Base-by-base conservation (phyloP, 1,139 yeast genomes). In the Candida sanyaensis region DNA sequence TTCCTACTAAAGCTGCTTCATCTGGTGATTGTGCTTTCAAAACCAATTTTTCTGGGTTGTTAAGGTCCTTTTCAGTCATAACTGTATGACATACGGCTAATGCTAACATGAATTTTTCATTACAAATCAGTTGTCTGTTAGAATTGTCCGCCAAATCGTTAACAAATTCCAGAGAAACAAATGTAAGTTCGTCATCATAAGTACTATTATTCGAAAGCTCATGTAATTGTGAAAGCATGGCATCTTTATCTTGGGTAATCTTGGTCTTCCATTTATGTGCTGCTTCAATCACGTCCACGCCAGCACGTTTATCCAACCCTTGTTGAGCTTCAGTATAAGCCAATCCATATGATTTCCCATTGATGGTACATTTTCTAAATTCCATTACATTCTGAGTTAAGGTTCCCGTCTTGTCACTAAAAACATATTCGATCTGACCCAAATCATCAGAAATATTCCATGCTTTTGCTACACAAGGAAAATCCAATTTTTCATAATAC, bases 11-110 rank as follows among this genome's bases (percentile, higher is more conserved):
- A 0, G 99, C 98, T 37, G 96, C 95, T 68, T 93, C 99, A 71
- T 93, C 99, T 1, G 99, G 99, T n/a, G 96, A 88, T 66, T 93
- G 98, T 0, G 99, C 98, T 63, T 91, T 89, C 63, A 89, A 81
- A 42, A 70, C 74, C 45, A 73, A 60, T 45, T 86, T 67, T 41
- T 71, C 75, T 0, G 81, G 83, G 26, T 88, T 87, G 42, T 75
- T 72, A 10, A 74, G 75, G 50, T 80, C 81, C 37, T 76, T 74
- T 48, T 78, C 98, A 10, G 96, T 87, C 45, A 93, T 79, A 8
- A 91, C 98, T 32, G 97, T 87, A 64, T 93, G 97, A 66, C 99
- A 93, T 36, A 93, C 72, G 0, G 97, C 93, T 50, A 93, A 75
- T 0, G 95, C 91, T 43, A 88, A 69, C 96, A 92, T 88, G 61